A percentile compares a stretch with the other conserved stretches of the same genome.
Conservation (phyloP, 306 rosid species). For the Fragaria vesca region DNA sequence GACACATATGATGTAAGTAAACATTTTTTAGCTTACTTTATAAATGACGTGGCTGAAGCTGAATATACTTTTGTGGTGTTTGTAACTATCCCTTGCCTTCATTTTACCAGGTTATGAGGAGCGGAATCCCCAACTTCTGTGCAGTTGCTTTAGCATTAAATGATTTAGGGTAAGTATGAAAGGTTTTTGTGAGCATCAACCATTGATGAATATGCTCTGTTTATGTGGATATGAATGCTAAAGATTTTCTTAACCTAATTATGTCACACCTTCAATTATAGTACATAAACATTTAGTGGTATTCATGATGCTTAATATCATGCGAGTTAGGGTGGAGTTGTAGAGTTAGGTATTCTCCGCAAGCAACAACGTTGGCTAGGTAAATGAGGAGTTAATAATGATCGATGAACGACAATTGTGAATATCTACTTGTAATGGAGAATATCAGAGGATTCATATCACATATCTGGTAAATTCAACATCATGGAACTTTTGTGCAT, state of each 20-base stretch:
- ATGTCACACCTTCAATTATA: not conserved
- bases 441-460: not conserved
- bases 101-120: conserved; percentile 76
- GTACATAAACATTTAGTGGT: not conserved
- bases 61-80: conserved; percentile 14
- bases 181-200: conserved; percentile 11
- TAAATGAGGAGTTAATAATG: not conserved
- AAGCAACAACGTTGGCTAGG: not conserved
- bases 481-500: not conserved
- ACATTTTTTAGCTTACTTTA: not conserved
- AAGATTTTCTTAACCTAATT: not conserved
- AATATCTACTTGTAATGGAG: not conserved
- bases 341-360: not conserved
- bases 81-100: conserved; percentile 17
- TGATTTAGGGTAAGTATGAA: conserved; percentile 74
- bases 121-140: conserved; percentile 93
- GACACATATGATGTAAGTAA: conserved; percentile 93
- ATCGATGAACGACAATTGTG: not conserved
- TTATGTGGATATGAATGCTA: conserved; percentile 4
- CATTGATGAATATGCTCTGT: conserved; percentile 1
- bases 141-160: conserved; percentile 88
- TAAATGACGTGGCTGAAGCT: conserved; percentile 14
- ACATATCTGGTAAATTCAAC: not conserved
- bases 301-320: not conserved
- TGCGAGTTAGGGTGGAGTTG: not conserved